Percentiles rank a stretch among this genome's conserved stretches.
Evolutionary conservation across 768 basidiomycete genomes (phyloP).

Genomic region (Sarcodon aspratus): DNA sequence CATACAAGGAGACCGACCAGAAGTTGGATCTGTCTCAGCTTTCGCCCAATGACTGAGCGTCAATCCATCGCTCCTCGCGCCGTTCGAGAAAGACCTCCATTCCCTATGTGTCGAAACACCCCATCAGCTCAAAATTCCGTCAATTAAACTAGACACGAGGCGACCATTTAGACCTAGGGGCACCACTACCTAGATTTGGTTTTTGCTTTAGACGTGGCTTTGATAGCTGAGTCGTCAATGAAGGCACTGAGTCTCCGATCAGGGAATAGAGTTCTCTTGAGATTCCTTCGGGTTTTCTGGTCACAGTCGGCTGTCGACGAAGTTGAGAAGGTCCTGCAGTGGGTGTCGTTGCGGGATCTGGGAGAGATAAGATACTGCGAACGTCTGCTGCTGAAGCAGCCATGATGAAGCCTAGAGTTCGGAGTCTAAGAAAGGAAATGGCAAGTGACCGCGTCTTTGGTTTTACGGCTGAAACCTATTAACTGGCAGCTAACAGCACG

Average conservation of each 20-base stretch:
- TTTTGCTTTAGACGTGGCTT: conserved; percentile 84
- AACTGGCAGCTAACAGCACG: too few species aligned
- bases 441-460: too few species aligned
- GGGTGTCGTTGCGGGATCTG: conserved; percentile 15
- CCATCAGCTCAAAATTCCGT: background rate
- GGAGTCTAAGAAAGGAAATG: too few species aligned
- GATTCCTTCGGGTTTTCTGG: conserved; percentile 70
- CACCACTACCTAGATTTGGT: conserved; percentile 55
- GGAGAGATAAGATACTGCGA: conserved; percentile 69
- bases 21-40: conserved; percentile 36
- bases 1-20: conserved; percentile 30
- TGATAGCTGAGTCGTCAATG: conserved; percentile 66
- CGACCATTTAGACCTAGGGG: conserved; percentile 60
- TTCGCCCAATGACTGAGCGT: conserved; percentile 80
- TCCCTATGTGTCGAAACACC: conserved; percentile 41
- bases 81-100: conserved; percentile 62
- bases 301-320: conserved; percentile 29
- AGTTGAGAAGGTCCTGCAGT: conserved; percentile 31
- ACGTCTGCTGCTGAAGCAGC: conserved; percentile 65
- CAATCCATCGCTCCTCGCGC: conserved; percentile 56
- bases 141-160: background rate
- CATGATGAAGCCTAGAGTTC: conserved; percentile 31
- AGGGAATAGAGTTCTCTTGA: conserved; percentile 88
- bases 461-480: too few species aligned
- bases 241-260: conserved; percentile 89